Evolutionary conservation across 257 asterid genomes (phyloP), one percentile per base, ranked within the genome.

Genomic region (Nyctanthes arbortristis): DNA sequence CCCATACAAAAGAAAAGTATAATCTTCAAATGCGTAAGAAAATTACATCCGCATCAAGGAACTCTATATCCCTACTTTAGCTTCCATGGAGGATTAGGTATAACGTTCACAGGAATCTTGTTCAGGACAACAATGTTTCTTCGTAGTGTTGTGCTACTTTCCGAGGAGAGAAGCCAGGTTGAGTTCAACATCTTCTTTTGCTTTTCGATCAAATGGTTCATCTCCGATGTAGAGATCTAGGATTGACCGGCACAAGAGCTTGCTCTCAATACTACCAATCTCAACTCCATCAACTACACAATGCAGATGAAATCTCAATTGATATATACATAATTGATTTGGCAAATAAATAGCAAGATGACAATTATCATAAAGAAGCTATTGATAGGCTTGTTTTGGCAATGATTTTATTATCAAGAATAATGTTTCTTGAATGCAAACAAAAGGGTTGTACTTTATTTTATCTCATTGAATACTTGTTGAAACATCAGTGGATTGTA

Each of bases 231-330:
- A 93, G 12, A 89, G 77, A 84, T 93, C 99, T 12, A 93, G 76
- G 57, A 93, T 70, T 3, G 95, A 87, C 39, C 86, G 81, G 67
- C 99, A 93, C 75, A 93, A 69, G 39, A 81, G 71, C 63, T 89
- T 89, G 86, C 97, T 93, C 74, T 87, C 80, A 31, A 93, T 86
- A 86, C 91, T 77, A 68, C 99, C 99, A 27, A 93, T 81, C 69
- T 91, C 97, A 65, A 84, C 69, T 6, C 97, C 98, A 74, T 93
- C 89, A 80, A 93, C 98, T 93, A 69, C 84, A 80, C 24, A 43
- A 61, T 45, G 75, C 52, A 71, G 36, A 49, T 25, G 43, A 27
- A 14, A 65, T 27, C 32, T 52, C 10, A 18, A 54, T 68, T 55
- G 29, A n/a, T 35, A 49, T 31, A 8, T 36, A 47, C 34, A 7